These are phyloP conservation scores for Prunus mongolica DNA, from an alignment of 306 rosid species.

Conservation along the genomic window DNA sequence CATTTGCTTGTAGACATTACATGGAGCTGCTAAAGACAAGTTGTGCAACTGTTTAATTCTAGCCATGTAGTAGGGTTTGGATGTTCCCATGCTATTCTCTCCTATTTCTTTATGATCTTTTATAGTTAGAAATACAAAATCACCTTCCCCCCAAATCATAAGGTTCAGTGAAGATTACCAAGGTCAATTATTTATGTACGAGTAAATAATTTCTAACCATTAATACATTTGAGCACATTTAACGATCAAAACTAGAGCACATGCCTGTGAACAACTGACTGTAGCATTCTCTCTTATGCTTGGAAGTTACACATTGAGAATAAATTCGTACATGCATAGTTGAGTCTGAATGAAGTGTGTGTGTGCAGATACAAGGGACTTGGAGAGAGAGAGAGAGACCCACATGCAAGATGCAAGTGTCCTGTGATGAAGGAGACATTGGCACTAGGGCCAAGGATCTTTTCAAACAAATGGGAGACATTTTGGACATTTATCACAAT, in stretches of 20 bases:
- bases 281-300: not conserved
- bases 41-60: not conserved
- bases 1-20: not conserved
- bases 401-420: slow-evolving; percentile 31
- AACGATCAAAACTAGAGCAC: not conserved
- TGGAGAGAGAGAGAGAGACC: slow-evolving; percentile 5
- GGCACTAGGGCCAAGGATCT: slow-evolving; percentile 34
- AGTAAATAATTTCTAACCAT: too few relatives aligned
- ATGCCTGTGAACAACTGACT: not conserved
- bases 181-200: too few relatives aligned
- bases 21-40: not conserved
- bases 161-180: too few relatives aligned
- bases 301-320: not conserved
- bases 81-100: not conserved
- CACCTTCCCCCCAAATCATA: too few relatives aligned
- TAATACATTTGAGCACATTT: too few relatives aligned
- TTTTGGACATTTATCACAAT: slow-evolving; percentile 29
- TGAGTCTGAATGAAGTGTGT: not conserved
- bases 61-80: not conserved
- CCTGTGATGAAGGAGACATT: slow-evolving; percentile 37
- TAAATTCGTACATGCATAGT: not conserved
- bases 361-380: slow-evolving; percentile 6
- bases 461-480: slow-evolving; percentile 40
- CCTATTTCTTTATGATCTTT: too few relatives aligned
- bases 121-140: too few relatives aligned